Percentiles rank a stretch among this genome's conserved stretches.
These are phyloP conservation scores for Nitzschia sp. DNA, from an alignment of 108 stramenopile genomes.

Conservation along the genomic window DNA sequence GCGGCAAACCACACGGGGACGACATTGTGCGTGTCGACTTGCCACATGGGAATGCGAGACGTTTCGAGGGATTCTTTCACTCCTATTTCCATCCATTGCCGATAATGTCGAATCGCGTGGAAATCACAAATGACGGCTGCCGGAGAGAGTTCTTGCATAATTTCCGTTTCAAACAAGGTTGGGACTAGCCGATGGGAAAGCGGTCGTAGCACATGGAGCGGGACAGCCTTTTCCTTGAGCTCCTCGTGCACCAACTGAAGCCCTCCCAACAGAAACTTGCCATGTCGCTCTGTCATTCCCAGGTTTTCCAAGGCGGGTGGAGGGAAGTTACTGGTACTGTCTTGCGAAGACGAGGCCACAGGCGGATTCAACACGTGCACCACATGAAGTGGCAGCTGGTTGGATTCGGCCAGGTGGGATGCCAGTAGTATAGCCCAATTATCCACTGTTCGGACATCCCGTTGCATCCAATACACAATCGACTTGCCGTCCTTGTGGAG, in stretches of 20 bases:
- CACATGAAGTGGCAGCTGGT: slow-evolving; percentile 67
- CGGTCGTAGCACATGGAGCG: slow-evolving; percentile 79
- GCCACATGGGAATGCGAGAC: slow-evolving; percentile 67
- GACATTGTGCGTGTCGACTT: slow-evolving; percentile 98
- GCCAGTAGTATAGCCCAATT: slow-evolving; percentile 96
- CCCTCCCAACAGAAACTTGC: slow-evolving; percentile 86
- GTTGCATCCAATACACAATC: slow-evolving; percentile 97
- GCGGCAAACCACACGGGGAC: slow-evolving; percentile 96
- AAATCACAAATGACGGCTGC: slow-evolving; percentile 86
- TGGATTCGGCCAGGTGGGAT: slow-evolving; percentile 51
- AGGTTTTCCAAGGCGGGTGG: slow-evolving; percentile 43
- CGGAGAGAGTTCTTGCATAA: slow-evolving; percentile 35
- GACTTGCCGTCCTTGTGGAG: slow-evolving; percentile 16
- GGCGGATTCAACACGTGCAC: slow-evolving; percentile 74
- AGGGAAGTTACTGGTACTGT: no score
- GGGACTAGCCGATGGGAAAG: slow-evolving; percentile 49
- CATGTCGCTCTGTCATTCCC: slow-evolving; percentile 81
- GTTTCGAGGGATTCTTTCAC: slow-evolving; percentile 46
- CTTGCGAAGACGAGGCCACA: slow-evolving; percentile 15
- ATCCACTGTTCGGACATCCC: slow-evolving; percentile 93
- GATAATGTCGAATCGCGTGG: slow-evolving; percentile 77
- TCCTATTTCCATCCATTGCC: slow-evolving; percentile 68
- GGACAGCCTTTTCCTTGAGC: slow-evolving; percentile 59
- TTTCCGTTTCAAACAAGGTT: slow-evolving; percentile 42
- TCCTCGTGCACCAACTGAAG: slow-evolving; percentile 77